Percentiles rank a stretch among this genome's conserved stretches.
These are phyloP conservation scores for Eimeria praecox DNA, from an alignment of 169 alveolate species.

Conservation along the genomic window DNA sequence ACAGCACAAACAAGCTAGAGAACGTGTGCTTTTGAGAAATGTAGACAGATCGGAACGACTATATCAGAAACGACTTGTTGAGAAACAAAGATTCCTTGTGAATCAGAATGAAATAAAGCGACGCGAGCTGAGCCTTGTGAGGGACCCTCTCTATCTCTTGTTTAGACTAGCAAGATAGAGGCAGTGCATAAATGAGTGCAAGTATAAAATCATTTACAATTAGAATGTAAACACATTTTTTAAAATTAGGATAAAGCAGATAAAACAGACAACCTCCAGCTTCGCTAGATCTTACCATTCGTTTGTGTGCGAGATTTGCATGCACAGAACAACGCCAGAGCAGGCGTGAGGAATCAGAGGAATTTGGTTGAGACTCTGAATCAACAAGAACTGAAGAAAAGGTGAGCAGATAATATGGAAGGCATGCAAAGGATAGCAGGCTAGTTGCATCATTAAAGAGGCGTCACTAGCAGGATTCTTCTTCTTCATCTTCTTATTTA, in stretches of 20 bases:
- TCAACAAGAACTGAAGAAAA: slow-evolving; percentile 41
- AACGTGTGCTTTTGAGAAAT: slow-evolving; percentile 36
- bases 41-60: slow-evolving; percentile 32
- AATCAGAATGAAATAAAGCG: slow-evolving; percentile 51
- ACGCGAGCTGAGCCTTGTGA: slow-evolving; percentile 50
- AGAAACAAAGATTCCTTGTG: slow-evolving; percentile 59
- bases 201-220: background rate
- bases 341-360: slow-evolving; percentile 37
- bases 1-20: slow-evolving; percentile 21
- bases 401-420: background rate
- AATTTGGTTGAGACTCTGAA: slow-evolving; percentile 43
- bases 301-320: background rate
- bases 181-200: background rate
- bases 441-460: background rate
- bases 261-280: background rate
- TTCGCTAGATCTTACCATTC: background rate
- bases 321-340: slow-evolving; percentile 45
- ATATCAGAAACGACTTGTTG: slow-evolving; percentile 39
- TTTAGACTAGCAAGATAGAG: background rate
- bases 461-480: no score
- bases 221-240: no score
- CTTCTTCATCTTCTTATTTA: background rate
- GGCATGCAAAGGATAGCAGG: background rate
- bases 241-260: background rate
- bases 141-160: background rate